Conservation (phyloP, 768 basidiomycete genomes). For the Serendipita indica region DNA sequence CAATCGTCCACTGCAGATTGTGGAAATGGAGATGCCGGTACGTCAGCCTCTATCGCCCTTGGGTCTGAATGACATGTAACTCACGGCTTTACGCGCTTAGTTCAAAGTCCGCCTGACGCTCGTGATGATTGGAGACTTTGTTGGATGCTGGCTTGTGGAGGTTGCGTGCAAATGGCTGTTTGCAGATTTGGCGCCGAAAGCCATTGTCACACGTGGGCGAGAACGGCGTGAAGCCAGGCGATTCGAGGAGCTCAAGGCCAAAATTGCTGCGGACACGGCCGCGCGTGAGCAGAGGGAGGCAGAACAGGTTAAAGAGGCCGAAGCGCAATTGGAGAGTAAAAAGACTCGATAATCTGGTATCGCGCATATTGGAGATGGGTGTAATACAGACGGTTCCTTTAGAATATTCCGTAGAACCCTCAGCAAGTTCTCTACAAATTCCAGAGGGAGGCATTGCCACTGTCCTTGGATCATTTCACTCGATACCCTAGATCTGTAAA, state of each 20-base stretch:
- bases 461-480: too few relatives aligned
- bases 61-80: background rate
- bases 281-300: slow-evolving; percentile 12
- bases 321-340: background rate
- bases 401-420: too few relatives aligned
- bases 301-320: slow-evolving; percentile 19
- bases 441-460: too few relatives aligned
- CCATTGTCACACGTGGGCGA: slow-evolving; percentile 68
- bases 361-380: too few relatives aligned
- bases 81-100: slow-evolving; percentile 25
- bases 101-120: slow-evolving; percentile 69
- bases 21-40: slow-evolving; percentile 69
- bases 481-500: too few relatives aligned
- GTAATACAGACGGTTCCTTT: too few relatives aligned
- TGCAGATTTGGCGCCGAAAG: slow-evolving; percentile 73
- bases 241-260: slow-evolving; percentile 26
- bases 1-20: slow-evolving; percentile 93
- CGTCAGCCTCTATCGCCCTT: slow-evolving; percentile 22
- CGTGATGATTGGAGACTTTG: slow-evolving; percentile 80
- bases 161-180: slow-evolving; percentile 70
- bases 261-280: slow-evolving; percentile 14
- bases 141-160: slow-evolving; percentile 76
- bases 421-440: too few relatives aligned
- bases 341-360: slow-evolving; percentile 9
- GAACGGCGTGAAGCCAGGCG: slow-evolving; percentile 55